These are phyloP conservation scores for Bruguiera parviflora DNA, from an alignment of 345 rosid species.

Conservation along the genomic window DNA sequence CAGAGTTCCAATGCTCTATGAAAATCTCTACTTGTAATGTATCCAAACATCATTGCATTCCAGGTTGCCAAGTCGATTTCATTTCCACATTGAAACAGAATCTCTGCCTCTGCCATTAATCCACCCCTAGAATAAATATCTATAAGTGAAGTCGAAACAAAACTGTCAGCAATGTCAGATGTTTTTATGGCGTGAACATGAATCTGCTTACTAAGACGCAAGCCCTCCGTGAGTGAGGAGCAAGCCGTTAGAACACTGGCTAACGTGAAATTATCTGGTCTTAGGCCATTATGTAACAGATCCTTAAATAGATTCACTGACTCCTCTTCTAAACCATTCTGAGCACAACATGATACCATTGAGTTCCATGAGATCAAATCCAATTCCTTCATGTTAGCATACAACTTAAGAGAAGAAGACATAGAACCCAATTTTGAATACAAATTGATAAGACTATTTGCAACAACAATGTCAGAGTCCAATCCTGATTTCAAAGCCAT, in stretches of 20 bases:
- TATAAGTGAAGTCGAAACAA: slow-evolving; percentile 54
- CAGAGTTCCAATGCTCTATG: slow-evolving; percentile 46
- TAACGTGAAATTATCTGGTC: slow-evolving; percentile 51
- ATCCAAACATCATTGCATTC: slow-evolving; percentile 61
- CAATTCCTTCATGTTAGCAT: slow-evolving; percentile 38
- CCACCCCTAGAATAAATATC: slow-evolving; percentile 47
- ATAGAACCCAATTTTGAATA: slow-evolving; percentile 44
- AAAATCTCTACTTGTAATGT: slow-evolving; percentile 32
- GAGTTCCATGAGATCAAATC: slow-evolving; percentile 71
- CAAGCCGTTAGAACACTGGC: slow-evolving; percentile 51
- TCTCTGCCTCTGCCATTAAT: slow-evolving; percentile 49
- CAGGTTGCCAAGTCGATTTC: slow-evolving; percentile 46
- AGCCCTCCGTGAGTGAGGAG: slow-evolving; percentile 43
- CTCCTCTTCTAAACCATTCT: slow-evolving; percentile 38
- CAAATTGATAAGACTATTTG: slow-evolving; percentile 51
- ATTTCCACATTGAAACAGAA: slow-evolving; percentile 32
- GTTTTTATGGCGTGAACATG: slow-evolving; percentile 50
- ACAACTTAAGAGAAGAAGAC: slow-evolving; percentile 30
- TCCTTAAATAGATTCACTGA: slow-evolving; percentile 39
- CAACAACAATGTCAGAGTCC: slow-evolving; percentile 39
- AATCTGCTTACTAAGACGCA: slow-evolving; percentile 42
- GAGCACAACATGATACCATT: slow-evolving; percentile 40
- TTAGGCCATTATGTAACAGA: slow-evolving; percentile 34
- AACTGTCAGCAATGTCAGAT: slow-evolving; percentile 31
- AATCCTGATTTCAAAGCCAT: slow-evolving; percentile 44